Percentiles rank a stretch among this genome's conserved stretches.
These are phyloP conservation scores for Camptophora hylomeconis DNA, from an alignment of 2,329 filamentous ascomycete species.

Conservation along the genomic window DNA sequence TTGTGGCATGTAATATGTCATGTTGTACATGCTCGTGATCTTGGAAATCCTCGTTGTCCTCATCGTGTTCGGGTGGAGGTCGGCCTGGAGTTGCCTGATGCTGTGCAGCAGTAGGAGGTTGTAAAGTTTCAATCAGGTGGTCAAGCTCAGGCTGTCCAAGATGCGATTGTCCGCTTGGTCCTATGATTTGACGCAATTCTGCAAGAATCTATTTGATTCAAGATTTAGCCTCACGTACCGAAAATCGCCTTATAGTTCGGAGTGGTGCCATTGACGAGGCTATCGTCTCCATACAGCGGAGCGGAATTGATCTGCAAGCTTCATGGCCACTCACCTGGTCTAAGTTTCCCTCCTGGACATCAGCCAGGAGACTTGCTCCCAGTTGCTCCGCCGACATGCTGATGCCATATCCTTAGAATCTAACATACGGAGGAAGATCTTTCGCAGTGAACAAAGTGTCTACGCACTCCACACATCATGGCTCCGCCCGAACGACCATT, in stretches of 20 bases:
- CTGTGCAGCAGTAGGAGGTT: background rate
- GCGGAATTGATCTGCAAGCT: background rate
- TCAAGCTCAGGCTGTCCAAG: no score
- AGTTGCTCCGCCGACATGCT: conserved; percentile 30
- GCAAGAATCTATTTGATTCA: background rate
- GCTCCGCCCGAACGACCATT: conserved; percentile 43
- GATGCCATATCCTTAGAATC: background rate
- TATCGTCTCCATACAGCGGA: conserved; percentile 2
- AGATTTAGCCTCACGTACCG: no score
- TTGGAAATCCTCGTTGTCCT: background rate
- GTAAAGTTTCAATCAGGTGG: no score
- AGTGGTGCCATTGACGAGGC: background rate
- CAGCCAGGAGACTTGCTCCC: conserved; percentile 40
- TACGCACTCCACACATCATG: conserved; percentile 27
- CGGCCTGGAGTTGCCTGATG: conserved; percentile 1
- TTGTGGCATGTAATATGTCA: no score
- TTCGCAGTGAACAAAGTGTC: background rate
- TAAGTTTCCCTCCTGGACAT: conserved; percentile 36
- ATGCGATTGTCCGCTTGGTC: no score
- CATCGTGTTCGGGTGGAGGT: conserved; percentile 1
- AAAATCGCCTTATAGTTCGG: background rate
- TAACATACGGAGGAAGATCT: background rate
- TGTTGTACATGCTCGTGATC: background rate
- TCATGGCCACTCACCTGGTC: conserved; percentile 32
- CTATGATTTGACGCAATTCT: no score